phyloP scores from a whole-genome alignment of 208 protist species.

The Spongospora subterranea region DNA sequence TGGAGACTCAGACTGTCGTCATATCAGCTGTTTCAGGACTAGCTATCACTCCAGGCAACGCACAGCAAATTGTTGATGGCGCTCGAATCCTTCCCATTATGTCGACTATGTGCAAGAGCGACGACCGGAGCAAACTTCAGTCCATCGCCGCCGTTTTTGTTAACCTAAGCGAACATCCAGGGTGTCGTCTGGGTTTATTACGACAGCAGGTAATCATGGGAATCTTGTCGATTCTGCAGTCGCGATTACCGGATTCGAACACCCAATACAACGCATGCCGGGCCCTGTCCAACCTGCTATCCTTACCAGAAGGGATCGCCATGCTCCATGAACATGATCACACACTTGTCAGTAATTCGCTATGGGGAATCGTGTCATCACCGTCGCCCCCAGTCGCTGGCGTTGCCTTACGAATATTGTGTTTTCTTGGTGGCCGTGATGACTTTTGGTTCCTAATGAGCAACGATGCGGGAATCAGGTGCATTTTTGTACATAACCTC shows the following conservation, averaged over 20 bases:
- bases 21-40: constrained; percentile 42
- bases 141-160: constrained; percentile 48
- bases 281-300: constrained; percentile 33
- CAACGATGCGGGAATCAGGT: constrained; percentile 23
- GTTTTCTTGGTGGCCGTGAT: constrained; percentile 37
- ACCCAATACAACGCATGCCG: constrained; percentile 52
- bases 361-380: constrained; percentile 13
- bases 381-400: background rate
- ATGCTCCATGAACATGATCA: constrained; percentile 19
- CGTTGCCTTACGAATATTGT: background rate
- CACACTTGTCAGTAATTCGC: background rate
- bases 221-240: constrained; percentile 13
- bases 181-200: constrained; percentile 10
- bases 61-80: constrained; percentile 15
- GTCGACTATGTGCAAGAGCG: constrained; percentile 54
- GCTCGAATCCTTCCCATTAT: constrained; percentile 34
- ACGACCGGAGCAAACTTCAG: constrained; percentile 4
- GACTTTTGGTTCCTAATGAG: constrained; percentile 45
- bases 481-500: background rate
- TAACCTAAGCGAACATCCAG: constrained; percentile 34
- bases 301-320: background rate
- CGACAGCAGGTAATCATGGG: constrained; percentile 15
- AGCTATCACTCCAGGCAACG: constrained; percentile 15
- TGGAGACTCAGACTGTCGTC: background rate
- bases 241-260: background rate